phyloP scores from a whole-genome alignment of 139 green algal species.

The Haematococcus lacustris region DNA sequence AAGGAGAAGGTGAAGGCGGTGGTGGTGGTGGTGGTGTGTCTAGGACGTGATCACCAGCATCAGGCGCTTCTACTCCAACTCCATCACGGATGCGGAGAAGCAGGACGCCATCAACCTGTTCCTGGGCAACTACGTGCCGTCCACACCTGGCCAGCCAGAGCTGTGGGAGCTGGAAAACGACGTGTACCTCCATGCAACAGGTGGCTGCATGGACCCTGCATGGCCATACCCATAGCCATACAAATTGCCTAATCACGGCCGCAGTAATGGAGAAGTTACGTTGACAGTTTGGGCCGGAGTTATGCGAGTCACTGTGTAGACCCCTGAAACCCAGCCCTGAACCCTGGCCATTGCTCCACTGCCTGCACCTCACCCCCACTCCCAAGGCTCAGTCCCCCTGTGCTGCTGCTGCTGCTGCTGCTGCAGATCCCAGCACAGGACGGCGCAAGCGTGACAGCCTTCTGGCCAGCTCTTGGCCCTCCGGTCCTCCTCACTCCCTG shows the following conservation, averaged over 20 bases:
- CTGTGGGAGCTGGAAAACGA: slow-evolving; percentile 82
- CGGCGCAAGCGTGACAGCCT: no score
- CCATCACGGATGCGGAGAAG: slow-evolving; percentile 84
- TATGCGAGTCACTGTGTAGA: neutral
- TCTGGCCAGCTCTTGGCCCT: no score
- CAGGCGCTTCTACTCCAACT: slow-evolving; percentile 84
- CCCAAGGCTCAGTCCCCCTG: no score
- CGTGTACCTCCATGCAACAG: slow-evolving; percentile 53
- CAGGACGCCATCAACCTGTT: slow-evolving; percentile 94
- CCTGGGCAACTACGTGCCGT: slow-evolving; percentile 66
- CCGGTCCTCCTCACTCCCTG: no score
- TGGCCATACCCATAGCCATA: neutral
- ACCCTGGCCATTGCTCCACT: no score
- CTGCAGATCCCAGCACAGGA: no score
- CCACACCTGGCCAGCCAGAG: slow-evolving; percentile 33
- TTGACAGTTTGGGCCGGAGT: neutral
- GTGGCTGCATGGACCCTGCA: neutral
- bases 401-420: no score
- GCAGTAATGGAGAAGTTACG: neutral
- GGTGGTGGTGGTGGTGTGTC: neutral
- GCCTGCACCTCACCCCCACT: neutral
- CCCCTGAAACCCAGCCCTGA: neutral
- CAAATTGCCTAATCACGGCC: neutral
- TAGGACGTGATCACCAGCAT: slow-evolving; percentile 28
- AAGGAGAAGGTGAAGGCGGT: no score